phyloP scores from a whole-genome alignment of 2,329 filamentous ascomycete genomes.

The Epichloe aotearoae region DNA sequence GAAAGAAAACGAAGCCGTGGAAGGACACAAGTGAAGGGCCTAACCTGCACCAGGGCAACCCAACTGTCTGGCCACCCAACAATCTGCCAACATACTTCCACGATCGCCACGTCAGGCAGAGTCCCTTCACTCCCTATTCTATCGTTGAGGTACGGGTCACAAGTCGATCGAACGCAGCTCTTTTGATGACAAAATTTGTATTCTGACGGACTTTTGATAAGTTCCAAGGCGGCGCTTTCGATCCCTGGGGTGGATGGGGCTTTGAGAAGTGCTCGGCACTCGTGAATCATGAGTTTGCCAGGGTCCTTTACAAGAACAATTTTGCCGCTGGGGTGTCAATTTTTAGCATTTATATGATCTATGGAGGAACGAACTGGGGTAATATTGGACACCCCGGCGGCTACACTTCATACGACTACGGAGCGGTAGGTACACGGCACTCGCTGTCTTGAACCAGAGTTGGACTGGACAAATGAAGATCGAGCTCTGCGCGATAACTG shows the following conservation, averaged over 20 bases:
- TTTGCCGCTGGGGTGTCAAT: constrained; percentile 53
- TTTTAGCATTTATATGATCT: constrained; percentile 66
- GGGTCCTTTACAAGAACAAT: constrained; percentile 70
- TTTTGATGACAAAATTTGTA: no score
- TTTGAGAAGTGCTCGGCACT: constrained; percentile 54
- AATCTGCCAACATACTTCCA: constrained; percentile 38
- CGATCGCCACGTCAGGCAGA: constrained; percentile 29
- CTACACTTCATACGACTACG: constrained; percentile 46
- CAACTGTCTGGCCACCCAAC: constrained; percentile 46
- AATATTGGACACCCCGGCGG: constrained; percentile 58
- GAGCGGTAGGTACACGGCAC: constrained; percentile 20
- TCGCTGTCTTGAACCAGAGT: constrained; percentile 8
- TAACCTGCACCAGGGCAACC: constrained; percentile 17
- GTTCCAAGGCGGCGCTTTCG: constrained; percentile 60
- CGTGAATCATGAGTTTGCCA: constrained; percentile 59
- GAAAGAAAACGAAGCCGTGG: background rate
- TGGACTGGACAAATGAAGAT: background rate
- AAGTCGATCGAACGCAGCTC: background rate
- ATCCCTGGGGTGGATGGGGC: constrained; percentile 61
- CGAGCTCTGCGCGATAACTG: constrained; percentile 8
- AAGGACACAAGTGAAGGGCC: background rate
- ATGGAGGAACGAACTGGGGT: constrained; percentile 74
- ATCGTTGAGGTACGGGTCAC: constrained; percentile 36
- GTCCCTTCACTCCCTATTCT: constrained; percentile 52
- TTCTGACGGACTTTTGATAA: constrained; percentile 20